These are phyloP conservation scores for Cytospora mali DNA, from an alignment of 2,329 filamentous ascomycete species.

Conservation along the genomic window DNA sequence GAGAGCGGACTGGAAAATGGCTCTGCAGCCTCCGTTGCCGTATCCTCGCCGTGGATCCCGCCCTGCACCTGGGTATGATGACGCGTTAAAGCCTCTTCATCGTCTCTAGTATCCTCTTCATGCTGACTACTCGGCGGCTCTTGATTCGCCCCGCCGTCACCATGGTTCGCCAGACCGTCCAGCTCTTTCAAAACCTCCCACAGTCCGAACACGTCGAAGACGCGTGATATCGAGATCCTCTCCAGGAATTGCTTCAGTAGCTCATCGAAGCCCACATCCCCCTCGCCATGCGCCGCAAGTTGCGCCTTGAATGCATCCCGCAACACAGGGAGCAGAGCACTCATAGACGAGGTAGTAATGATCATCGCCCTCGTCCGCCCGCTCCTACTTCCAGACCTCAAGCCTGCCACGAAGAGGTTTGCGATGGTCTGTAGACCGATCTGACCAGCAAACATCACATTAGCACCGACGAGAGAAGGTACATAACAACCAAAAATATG, in stretches of 20 bases:
- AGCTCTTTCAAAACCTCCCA: slow-evolving; percentile 60
- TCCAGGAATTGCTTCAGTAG: slow-evolving; percentile 47
- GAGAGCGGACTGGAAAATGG: slow-evolving; percentile 17
- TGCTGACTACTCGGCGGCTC: slow-evolving; percentile 7
- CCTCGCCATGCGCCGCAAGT: slow-evolving; percentile 29
- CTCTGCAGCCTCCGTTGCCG: neutral
- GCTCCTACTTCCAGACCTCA: slow-evolving; percentile 14
- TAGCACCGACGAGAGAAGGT: slow-evolving; percentile 3
- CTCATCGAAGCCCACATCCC: slow-evolving; percentile 27
- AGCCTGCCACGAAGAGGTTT: slow-evolving; percentile 39
- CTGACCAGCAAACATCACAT: slow-evolving; percentile 25
- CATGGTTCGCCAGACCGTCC: slow-evolving; percentile 32
- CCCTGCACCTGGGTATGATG: no score
- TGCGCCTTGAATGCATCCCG: slow-evolving; percentile 45
- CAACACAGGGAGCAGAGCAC: slow-evolving; percentile 45
- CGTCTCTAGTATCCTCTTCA: neutral
- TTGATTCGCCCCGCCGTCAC: neutral
- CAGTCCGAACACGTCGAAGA: slow-evolving; percentile 62
- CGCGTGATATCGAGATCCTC: slow-evolving; percentile 54
- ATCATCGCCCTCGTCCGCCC: slow-evolving; percentile 42
- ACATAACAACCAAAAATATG: slow-evolving; percentile 33
- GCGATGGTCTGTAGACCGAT: slow-evolving; percentile 54
- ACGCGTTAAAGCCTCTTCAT: neutral
- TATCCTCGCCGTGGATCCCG: neutral
- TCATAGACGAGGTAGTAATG: slow-evolving; percentile 51